Conservation (phyloP, 2,329 filamentous ascomycete species). For the Didymella pinodella region DNA sequence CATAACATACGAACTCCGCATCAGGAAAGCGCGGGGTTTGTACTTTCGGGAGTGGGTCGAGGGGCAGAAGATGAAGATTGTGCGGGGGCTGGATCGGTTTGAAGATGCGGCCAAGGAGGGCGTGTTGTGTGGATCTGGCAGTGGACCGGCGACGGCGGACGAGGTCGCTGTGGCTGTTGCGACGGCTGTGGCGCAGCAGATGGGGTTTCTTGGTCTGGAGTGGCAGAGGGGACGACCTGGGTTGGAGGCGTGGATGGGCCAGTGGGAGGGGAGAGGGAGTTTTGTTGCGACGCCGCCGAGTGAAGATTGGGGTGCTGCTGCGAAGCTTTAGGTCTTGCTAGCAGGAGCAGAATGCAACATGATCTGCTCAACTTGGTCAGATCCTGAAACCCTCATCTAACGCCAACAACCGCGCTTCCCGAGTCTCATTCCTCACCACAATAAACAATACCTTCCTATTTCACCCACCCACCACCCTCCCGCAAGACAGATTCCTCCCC, state of each 20-base stretch:
- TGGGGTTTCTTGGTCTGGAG: slow-evolving; percentile 24
- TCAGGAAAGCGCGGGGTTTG: slow-evolving; percentile 34
- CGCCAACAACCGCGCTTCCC: no score
- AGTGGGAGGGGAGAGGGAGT: slow-evolving; percentile 34
- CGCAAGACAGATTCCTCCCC: no score
- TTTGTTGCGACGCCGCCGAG: slow-evolving; percentile 30
- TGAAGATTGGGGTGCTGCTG: slow-evolving; percentile 36
- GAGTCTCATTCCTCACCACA: no score
- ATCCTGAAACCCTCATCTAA: no score
- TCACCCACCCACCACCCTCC: no score
- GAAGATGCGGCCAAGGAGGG: slow-evolving; percentile 29
- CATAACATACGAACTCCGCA: slow-evolving; percentile 38
- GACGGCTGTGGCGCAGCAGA: slow-evolving; percentile 22
- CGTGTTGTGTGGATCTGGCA: slow-evolving; percentile 21
- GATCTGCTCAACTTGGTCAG: no score
- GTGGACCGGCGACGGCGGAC: slow-evolving; percentile 25
- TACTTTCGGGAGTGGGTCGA: slow-evolving; percentile 41
- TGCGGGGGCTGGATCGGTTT: slow-evolving; percentile 36
- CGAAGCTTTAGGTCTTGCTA: slow-evolving; percentile 18
- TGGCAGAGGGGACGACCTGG: slow-evolving; percentile 31
- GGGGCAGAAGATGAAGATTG: slow-evolving; percentile 40
- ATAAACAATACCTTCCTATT: no score
- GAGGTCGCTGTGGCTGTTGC: slow-evolving; percentile 38
- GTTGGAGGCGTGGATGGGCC: slow-evolving; percentile 35
- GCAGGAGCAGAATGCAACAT: background rate